Conservation (phyloP, 2,329 filamentous ascomycete genomes). For the Diaporthe caulivora region DNA sequence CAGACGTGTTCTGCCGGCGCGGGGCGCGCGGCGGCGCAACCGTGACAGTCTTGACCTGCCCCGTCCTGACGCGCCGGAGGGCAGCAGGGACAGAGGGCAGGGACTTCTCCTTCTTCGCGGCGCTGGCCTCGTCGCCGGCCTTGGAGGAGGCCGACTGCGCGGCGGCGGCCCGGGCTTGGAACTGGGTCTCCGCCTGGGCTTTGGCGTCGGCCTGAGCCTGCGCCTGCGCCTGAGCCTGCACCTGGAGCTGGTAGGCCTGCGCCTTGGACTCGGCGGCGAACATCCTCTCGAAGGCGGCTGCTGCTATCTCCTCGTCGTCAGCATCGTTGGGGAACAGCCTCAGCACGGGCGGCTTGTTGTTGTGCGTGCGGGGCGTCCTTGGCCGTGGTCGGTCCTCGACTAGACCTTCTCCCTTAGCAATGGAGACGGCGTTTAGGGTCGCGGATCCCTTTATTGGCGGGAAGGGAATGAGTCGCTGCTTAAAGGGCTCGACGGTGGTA, state of each 20-base stretch:
- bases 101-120: slow-evolving; percentile 4
- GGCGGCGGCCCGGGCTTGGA: slow-evolving; percentile 14
- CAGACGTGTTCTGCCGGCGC: slow-evolving; percentile 31
- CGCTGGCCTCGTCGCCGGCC: background rate
- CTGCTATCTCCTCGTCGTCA: slow-evolving; percentile 38
- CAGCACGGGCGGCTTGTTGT: slow-evolving; percentile 20
- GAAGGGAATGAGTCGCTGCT: slow-evolving; percentile 37
- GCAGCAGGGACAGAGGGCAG: slow-evolving; percentile 23
- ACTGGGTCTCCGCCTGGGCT: slow-evolving; percentile 9
- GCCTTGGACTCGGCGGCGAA: slow-evolving; percentile 37
- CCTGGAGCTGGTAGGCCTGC: slow-evolving; percentile 26
- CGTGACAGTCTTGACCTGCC: slow-evolving; percentile 39
- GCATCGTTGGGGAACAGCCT: slow-evolving; percentile 36
- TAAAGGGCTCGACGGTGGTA: slow-evolving; percentile 23
- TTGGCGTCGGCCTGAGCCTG: slow-evolving; percentile 18
- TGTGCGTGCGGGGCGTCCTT: slow-evolving; percentile 30
- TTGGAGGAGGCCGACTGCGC: slow-evolving; percentile 4
- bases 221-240: slow-evolving; percentile 9
- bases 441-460: slow-evolving; percentile 27
- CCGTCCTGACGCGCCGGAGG: slow-evolving; percentile 35
- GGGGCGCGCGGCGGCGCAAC: slow-evolving; percentile 30
- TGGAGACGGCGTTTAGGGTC: slow-evolving; percentile 10
- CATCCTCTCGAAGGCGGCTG: slow-evolving; percentile 37
- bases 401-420: background rate
- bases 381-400: slow-evolving; percentile 19